A percentile compares a stretch with the other conserved stretches of the same genome.
phyloP scores from a whole-genome alignment of 331 rosid genomes.

The Cydonia oblonga region DNA sequence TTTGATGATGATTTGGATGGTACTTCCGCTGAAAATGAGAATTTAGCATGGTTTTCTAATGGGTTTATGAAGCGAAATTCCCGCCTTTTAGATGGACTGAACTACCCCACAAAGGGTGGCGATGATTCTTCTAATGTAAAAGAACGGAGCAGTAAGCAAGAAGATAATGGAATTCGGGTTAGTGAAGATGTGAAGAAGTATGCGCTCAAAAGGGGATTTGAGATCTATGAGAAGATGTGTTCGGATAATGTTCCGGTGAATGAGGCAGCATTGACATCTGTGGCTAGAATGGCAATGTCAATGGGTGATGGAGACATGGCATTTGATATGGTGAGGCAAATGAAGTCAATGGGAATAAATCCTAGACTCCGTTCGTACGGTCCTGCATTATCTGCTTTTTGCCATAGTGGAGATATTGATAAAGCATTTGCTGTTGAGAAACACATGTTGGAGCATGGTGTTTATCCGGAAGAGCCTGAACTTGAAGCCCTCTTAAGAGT shows the following conservation, averaged over 20 bases:
- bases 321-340: constrained; percentile 76
- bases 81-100: constrained; percentile 15
- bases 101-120: constrained; percentile 4
- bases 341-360: constrained; percentile 64
- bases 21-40: constrained; percentile 16
- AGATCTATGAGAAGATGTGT: constrained; percentile 65
- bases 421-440: constrained; percentile 76
- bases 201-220: constrained; percentile 62
- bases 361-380: constrained; percentile 78
- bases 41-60: constrained; percentile 17
- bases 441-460: constrained; percentile 80
- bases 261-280: constrained; percentile 84
- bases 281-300: constrained; percentile 95
- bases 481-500: constrained; percentile 59
- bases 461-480: constrained; percentile 86
- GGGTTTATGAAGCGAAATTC: constrained; percentile 15
- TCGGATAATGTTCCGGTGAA: constrained; percentile 47
- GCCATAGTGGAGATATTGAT: constrained; percentile 53
- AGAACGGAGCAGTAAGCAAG: constrained; percentile 20
- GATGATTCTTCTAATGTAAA: constrained; percentile 9
- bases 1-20: not conserved
- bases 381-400: constrained; percentile 66
- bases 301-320: constrained; percentile 84
- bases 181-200: constrained; percentile 59
- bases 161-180: constrained; percentile 29